Evolutionary conservation across 768 basidiomycete genomes (phyloP).

Genomic region (Pleurotus tuber-regium): DNA sequence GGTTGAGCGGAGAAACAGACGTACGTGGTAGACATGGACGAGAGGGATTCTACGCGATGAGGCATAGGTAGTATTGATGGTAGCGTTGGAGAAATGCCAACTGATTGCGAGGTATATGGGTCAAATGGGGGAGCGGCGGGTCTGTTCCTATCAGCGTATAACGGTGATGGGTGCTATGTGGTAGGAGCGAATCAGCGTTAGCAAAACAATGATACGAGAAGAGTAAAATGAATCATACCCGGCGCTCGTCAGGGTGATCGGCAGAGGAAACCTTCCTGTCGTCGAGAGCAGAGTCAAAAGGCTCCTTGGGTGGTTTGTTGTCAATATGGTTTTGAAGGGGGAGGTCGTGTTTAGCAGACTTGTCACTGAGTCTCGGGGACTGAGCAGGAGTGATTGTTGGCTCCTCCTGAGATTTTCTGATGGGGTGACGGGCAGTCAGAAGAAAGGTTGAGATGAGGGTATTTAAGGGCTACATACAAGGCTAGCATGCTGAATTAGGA

Average conservation of each 20-base stretch:
- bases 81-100: too few species aligned
- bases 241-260: slow-evolving; percentile 26
- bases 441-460: slow-evolving; percentile 24
- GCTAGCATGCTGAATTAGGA: slow-evolving; percentile 32
- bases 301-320: too few species aligned
- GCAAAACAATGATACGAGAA: too few species aligned
- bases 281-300: not conserved
- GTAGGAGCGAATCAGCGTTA: too few species aligned
- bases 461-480: slow-evolving; percentile 20
- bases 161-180: too few species aligned
- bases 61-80: slow-evolving; percentile 39
- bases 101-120: too few species aligned
- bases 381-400: not conserved
- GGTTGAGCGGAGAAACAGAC: slow-evolving; percentile 20
- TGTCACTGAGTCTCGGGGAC: too few species aligned
- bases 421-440: slow-evolving; percentile 8
- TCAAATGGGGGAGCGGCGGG: too few species aligned
- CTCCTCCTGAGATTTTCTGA: slow-evolving; percentile 3
- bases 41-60: slow-evolving; percentile 43
- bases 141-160: too few species aligned
- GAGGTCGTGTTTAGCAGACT: not conserved
- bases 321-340: not conserved
- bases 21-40: slow-evolving; percentile 28
- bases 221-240: slow-evolving; percentile 27
- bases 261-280: not conserved